A percentile compares a stretch with the other conserved stretches of the same genome.
Conservation (phyloP, 2,329 filamentous ascomycete genomes). For the Blastomyces silverae region DNA sequence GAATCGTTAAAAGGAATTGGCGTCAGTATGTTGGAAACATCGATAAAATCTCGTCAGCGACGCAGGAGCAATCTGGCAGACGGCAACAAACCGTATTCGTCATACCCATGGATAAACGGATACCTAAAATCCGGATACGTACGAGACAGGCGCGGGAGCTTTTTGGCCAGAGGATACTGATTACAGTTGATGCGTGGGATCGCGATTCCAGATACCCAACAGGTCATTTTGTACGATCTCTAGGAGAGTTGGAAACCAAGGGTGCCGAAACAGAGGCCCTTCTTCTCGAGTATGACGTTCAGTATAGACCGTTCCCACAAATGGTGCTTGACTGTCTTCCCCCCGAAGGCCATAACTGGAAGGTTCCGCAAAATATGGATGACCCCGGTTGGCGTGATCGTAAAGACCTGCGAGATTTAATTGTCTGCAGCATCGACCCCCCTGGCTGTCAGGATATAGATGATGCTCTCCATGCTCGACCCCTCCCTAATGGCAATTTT, state of each 20-base stretch:
- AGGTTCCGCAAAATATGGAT: constrained; percentile 68
- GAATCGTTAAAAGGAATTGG: constrained; percentile 93
- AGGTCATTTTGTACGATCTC: constrained; percentile 85
- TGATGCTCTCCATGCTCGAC: constrained; percentile 83
- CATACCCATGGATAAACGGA: constrained; percentile 94
- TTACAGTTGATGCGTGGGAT: constrained; percentile 94
- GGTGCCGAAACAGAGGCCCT: constrained; percentile 96
- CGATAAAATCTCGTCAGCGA: constrained; percentile 74
- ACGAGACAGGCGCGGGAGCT: constrained; percentile 86
- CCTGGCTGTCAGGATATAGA: constrained; percentile 97
- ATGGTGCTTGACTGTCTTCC: constrained; percentile 91
- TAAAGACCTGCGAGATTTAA: constrained; percentile 72
- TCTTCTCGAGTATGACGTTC: constrained; percentile 90
- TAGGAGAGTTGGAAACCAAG: constrained; percentile 92
- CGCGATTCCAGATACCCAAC: constrained; percentile 85
- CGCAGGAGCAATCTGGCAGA: constrained; percentile 65
- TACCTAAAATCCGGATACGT: constrained; percentile 89
- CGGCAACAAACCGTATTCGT: constrained; percentile 91
- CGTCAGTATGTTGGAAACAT: constrained; percentile 95
- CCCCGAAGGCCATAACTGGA: constrained; percentile 87
- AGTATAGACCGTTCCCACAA: constrained; percentile 95
- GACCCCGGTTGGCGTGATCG: constrained; percentile 83
- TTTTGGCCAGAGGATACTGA: constrained; percentile 81
- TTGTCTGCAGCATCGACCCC: constrained; percentile 97
- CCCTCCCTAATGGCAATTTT: constrained; percentile 83